Percentiles rank a stretch among this genome's conserved stretches.
phyloP scores from a whole-genome alignment of 2,329 filamentous ascomycete genomes.

The Trichoderma gracile region DNA sequence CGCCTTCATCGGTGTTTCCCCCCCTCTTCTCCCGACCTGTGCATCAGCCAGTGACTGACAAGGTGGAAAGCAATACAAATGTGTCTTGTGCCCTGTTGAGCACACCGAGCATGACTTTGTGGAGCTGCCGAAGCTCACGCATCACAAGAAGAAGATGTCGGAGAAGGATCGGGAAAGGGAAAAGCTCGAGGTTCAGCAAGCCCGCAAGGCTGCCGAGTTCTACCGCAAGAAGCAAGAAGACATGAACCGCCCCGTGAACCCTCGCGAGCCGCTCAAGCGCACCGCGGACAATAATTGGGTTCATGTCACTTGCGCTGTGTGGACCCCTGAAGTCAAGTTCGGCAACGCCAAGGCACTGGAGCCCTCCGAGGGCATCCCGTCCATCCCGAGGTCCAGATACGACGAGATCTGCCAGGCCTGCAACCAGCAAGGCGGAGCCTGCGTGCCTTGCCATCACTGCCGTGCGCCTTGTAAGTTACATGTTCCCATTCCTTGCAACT shows the following conservation, averaged over 20 bases:
- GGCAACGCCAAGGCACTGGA: conserved; percentile 79
- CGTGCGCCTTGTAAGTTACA: conserved; percentile 48
- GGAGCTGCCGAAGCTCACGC: conserved; percentile 59
- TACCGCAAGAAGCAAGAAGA: conserved; percentile 83
- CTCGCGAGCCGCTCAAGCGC: conserved; percentile 87
- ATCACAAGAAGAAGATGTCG: conserved; percentile 78
- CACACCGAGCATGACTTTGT: conserved; percentile 80
- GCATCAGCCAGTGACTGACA: conserved; percentile 29
- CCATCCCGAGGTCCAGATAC: conserved; percentile 72
- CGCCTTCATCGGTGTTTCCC: not conserved
- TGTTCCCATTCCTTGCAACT: not conserved
- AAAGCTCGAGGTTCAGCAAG: conserved; percentile 78
- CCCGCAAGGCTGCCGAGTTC: conserved; percentile 74
- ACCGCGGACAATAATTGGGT: conserved; percentile 99
- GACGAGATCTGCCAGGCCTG: conserved; percentile 82
- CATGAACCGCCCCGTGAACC: conserved; percentile 76
- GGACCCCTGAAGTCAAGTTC: conserved; percentile 91
- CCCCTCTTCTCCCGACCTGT: not conserved
- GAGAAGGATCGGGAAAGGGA: conserved; percentile 92
- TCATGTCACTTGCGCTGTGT: conserved; percentile 89
- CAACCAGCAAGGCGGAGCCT: conserved; percentile 73
- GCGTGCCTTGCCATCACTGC: conserved; percentile 78
- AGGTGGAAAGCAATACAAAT: conserved; percentile 72
- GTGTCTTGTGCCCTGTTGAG: conserved; percentile 84
- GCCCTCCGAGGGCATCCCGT: conserved; percentile 85